Evolutionary conservation across 2,329 filamentous ascomycete genomes (phyloP).

Genomic region (Ilyonectria sp.): DNA sequence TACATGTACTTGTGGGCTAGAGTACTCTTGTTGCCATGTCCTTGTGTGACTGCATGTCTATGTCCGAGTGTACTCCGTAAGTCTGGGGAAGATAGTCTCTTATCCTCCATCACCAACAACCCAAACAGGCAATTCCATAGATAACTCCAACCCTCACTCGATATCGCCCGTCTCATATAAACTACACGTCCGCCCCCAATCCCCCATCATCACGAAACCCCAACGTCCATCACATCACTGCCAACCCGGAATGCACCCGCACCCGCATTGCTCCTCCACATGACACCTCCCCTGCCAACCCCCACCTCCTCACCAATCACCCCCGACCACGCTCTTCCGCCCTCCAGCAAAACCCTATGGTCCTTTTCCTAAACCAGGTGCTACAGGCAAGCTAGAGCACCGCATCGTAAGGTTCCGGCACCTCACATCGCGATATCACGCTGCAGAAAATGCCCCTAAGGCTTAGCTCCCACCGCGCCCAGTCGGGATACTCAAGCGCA

Average conservation of each 20-base stretch:
- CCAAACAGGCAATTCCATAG: constrained; percentile 6
- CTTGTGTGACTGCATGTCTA: not conserved
- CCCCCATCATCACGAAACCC: constrained; percentile 1
- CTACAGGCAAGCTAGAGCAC: not conserved
- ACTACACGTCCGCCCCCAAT: not conserved
- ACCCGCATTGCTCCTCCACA: constrained; percentile 21
- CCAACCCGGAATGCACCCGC: constrained; percentile 2
- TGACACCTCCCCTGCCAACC: constrained; percentile 18
- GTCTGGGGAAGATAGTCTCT: not conserved
- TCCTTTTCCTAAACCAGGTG: not conserved
- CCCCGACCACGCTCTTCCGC: constrained; percentile 26
- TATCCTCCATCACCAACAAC: not conserved
- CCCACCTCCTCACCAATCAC: constrained; percentile 37
- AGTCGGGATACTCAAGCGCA: not conserved
- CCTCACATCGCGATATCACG: constrained; percentile 25
- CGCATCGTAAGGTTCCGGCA: constrained; percentile 5
- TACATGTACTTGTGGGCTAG: not conserved
- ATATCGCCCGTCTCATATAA: constrained; percentile 2
- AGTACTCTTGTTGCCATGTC: not conserved
- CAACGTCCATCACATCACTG: constrained; percentile 9
- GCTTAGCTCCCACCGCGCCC: constrained; percentile 11
- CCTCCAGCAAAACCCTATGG: constrained; percentile 10
- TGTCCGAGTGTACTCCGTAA: not conserved
- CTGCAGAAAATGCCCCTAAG: constrained; percentile 16
- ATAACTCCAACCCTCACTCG: not conserved